Percentiles rank a stretch among this genome's conserved stretches.
Evolutionary conservation across 2,329 filamentous ascomycete species (phyloP).

Genomic region (Neocucurbitaria cava): DNA sequence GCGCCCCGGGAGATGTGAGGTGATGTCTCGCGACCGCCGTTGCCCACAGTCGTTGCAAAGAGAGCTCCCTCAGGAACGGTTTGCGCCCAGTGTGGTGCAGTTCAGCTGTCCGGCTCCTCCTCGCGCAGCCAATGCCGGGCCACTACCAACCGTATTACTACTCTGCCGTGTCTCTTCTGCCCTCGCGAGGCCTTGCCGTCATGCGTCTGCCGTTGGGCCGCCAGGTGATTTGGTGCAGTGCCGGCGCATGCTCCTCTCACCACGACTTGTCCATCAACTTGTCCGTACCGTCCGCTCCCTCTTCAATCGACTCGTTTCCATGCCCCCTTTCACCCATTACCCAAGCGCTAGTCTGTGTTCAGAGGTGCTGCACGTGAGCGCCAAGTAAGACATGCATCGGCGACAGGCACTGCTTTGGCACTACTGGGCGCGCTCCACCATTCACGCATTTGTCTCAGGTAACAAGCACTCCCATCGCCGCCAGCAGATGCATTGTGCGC

Average conservation of each 20-base stretch:
- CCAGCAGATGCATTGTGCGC: constrained; percentile 31
- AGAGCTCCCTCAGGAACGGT: constrained; percentile 9
- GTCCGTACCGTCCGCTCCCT: constrained; percentile 8
- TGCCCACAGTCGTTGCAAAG: background rate
- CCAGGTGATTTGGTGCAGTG: constrained; percentile 10
- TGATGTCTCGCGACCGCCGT: constrained; percentile 15
- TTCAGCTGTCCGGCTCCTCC: constrained; percentile 5
- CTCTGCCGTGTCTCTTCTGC: constrained; percentile 7
- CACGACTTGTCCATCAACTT: background rate
- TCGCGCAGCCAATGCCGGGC: constrained; percentile 28
- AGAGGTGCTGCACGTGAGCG: constrained; percentile 31
- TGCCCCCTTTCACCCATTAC: constrained; percentile 24
- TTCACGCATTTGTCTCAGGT: constrained; percentile 38
- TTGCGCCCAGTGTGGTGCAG: constrained; percentile 15
- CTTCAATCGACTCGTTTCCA: constrained; percentile 10
- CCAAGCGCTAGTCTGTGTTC: constrained; percentile 20
- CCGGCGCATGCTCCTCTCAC: constrained; percentile 2
- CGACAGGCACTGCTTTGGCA: constrained; percentile 36
- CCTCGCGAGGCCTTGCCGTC: constrained; percentile 4
- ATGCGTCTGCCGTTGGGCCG: constrained; percentile 9
- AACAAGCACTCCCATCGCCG: constrained; percentile 31
- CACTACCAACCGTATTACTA: background rate
- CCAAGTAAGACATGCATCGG: constrained; percentile 42
- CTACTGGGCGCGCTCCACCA: constrained; percentile 27
- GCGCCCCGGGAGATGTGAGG: background rate